phyloP scores from a whole-genome alignment of 176 grass and related monocot species.

The Triticum urartu region DNA sequence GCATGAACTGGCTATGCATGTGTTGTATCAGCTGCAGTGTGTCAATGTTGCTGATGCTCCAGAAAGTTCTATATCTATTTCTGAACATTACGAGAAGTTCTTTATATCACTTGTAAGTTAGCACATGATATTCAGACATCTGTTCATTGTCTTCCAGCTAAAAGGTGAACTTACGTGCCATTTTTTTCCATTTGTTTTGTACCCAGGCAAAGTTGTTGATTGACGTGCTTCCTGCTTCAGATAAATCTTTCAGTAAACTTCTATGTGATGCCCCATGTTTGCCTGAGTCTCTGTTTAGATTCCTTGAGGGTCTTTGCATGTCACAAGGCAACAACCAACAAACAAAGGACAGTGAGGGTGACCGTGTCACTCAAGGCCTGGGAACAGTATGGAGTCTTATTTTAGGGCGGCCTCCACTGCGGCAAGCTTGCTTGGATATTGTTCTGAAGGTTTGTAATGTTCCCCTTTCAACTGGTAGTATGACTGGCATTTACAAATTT shows the following conservation, averaged over 20 bases:
- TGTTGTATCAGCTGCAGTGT: slow-evolving; percentile 75
- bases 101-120: slow-evolving; percentile 87
- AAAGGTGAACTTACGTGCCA: slow-evolving; percentile 2
- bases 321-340: slow-evolving; percentile 53
- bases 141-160: slow-evolving; percentile 11
- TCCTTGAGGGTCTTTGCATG: slow-evolving; percentile 83
- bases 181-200: slow-evolving; percentile 22
- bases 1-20: slow-evolving; percentile 88
- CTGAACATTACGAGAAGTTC: slow-evolving; percentile 83
- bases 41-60: slow-evolving; percentile 40
- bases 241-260: slow-evolving; percentile 91
- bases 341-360: slow-evolving; percentile 65
- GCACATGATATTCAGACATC: slow-evolving; percentile 24
- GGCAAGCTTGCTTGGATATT: slow-evolving; percentile 85
- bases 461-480: slow-evolving; percentile 25
- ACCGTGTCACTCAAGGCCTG: slow-evolving; percentile 88
- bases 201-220: slow-evolving; percentile 77
- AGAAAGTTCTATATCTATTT: slow-evolving; percentile 43
- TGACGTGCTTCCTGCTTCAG: slow-evolving; percentile 77
- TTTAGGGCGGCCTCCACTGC: slow-evolving; percentile 71
- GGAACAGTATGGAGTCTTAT: slow-evolving; percentile 91
- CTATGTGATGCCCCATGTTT: slow-evolving; percentile 81
- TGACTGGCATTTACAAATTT: background rate
- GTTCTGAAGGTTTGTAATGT: slow-evolving; percentile 73
- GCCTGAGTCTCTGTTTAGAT: slow-evolving; percentile 64